Evolutionary conservation across 2,329 filamentous ascomycete species (phyloP).

Genomic region (Dactylonectria macrodidyma): DNA sequence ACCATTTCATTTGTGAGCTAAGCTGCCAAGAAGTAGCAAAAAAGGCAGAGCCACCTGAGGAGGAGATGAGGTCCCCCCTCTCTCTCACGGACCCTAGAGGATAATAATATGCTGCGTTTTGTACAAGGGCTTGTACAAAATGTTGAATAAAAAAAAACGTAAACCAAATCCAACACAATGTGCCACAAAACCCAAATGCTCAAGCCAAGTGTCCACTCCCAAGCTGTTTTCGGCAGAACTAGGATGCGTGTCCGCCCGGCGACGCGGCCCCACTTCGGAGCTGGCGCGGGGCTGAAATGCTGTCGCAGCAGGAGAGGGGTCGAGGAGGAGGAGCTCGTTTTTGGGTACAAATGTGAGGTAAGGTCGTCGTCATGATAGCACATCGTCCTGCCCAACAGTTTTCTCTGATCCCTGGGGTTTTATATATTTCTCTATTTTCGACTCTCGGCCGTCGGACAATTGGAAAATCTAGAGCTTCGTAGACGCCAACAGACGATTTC

Average conservation of each 20-base stretch:
- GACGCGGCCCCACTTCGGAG: slow-evolving; percentile 17
- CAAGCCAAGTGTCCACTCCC: not conserved
- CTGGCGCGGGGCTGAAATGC: slow-evolving; percentile 12
- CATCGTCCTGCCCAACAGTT: not conserved
- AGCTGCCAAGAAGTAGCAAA: not conserved
- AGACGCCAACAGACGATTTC: not conserved
- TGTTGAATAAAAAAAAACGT: slow-evolving; percentile 11
- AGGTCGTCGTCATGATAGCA: not conserved
- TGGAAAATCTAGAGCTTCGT: not conserved
- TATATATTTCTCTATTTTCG: not conserved
- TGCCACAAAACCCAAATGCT: slow-evolving; percentile 1
- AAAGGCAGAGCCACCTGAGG: slow-evolving; percentile 6
- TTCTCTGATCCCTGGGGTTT: not conserved
- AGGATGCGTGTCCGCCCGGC: not conserved
- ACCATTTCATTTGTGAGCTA: slow-evolving; percentile 37
- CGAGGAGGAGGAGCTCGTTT: too few relatives aligned
- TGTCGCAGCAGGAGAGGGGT: not conserved
- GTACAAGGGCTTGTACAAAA: slow-evolving; percentile 20
- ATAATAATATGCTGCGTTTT: slow-evolving; percentile 26
- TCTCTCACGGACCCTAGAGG: not conserved
- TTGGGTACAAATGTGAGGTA: not conserved
- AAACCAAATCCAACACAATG: not conserved
- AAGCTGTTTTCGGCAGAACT: not conserved
- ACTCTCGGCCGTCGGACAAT: not conserved
- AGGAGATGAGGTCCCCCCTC: slow-evolving; percentile 5